phyloP scores from a whole-genome alignment of 495 filamentous ascomycete species.

The Aspergillus indologenus region DNA sequence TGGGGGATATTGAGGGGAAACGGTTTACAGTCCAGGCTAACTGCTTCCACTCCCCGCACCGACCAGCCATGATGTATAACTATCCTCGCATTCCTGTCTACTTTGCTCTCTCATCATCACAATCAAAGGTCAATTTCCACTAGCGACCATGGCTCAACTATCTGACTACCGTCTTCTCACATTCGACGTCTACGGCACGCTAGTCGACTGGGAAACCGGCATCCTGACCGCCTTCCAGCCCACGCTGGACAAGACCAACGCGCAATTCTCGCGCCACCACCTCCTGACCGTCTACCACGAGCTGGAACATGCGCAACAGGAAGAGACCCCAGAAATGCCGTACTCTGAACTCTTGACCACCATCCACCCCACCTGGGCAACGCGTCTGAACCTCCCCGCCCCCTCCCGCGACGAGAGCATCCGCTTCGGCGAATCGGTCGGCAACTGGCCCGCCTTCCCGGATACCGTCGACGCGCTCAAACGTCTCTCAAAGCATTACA shows the following conservation, averaged over 20 bases:
- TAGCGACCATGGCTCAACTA: conserved; percentile 30
- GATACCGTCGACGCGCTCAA: conserved; percentile 61
- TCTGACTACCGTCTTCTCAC: conserved; percentile 50
- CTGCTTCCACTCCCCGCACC: background rate
- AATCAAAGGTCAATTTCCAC: background rate
- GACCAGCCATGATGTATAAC: background rate
- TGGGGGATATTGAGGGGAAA: background rate
- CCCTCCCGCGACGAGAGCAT: conserved; percentile 29
- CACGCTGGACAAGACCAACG: conserved; percentile 37
- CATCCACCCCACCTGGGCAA: conserved; percentile 45
- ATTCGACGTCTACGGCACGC: conserved; percentile 83
- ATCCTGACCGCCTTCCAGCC: conserved; percentile 41
- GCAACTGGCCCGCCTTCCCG: conserved; percentile 60
- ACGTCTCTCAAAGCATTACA: conserved; percentile 57
- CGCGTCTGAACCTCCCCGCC: conserved; percentile 35
- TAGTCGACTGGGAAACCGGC: conserved; percentile 70
- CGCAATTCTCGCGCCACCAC: conserved; percentile 39
- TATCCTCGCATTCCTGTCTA: background rate
- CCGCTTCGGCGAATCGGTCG: conserved; percentile 52
- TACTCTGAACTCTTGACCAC: conserved; percentile 57
- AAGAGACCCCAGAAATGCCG: conserved; percentile 45
- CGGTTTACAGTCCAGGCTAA: background rate
- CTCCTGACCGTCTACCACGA: conserved; percentile 38
- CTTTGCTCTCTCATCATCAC: background rate
- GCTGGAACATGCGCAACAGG: conserved; percentile 46